A percentile compares a stretch with the other conserved stretches of the same genome.
These are phyloP conservation scores for Pseudonectria foliicola DNA, from an alignment of 2,329 filamentous ascomycete species.

Conservation along the genomic window DNA sequence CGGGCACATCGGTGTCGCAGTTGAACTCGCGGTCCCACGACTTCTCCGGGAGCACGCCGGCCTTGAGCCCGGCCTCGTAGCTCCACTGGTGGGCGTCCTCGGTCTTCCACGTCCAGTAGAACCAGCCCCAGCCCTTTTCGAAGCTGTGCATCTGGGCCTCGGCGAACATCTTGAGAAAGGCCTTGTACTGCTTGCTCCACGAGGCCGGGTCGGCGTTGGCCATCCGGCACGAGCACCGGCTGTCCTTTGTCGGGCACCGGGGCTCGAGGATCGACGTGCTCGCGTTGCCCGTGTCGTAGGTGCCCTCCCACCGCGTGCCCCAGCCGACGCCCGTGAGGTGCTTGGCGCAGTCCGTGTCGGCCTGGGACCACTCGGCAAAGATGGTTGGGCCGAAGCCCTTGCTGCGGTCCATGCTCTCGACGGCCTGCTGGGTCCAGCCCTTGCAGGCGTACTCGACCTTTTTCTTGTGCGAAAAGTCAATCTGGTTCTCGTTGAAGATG, in stretches of 20 bases:
- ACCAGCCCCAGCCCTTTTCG: slow-evolving; percentile 93
- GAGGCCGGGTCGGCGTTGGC: slow-evolving; percentile 66
- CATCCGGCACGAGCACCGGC: slow-evolving; percentile 61
- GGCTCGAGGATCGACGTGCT: slow-evolving; percentile 58
- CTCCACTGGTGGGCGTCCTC: slow-evolving; percentile 86
- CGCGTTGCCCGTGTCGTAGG: slow-evolving; percentile 60
- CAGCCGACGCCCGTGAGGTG: slow-evolving; percentile 85
- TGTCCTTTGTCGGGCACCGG: slow-evolving; percentile 62
- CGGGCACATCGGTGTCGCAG: slow-evolving; percentile 52
- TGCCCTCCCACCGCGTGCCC: slow-evolving; percentile 89
- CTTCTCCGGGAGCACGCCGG: slow-evolving; percentile 71
- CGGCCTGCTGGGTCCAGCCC: slow-evolving; percentile 76
- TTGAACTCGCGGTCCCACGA: slow-evolving; percentile 65
- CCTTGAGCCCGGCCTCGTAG: slow-evolving; percentile 70
- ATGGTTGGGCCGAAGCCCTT: slow-evolving; percentile 89
- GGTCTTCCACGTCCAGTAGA: slow-evolving; percentile 98
- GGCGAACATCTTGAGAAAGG: slow-evolving; percentile 82
- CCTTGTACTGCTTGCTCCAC: slow-evolving; percentile 71
- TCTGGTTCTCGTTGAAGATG: slow-evolving; percentile 89
- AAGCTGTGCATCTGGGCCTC: slow-evolving; percentile 95
- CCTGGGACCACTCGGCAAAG: slow-evolving; percentile 95
- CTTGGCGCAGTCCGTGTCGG: slow-evolving; percentile 86
- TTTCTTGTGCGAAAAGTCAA: slow-evolving; percentile 70
- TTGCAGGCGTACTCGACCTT: slow-evolving; percentile 84
- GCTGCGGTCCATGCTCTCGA: slow-evolving; percentile 60